These are phyloP conservation scores for Austroboletus rostrupii DNA, from an alignment of 1,284 basidiomycete genomes.

Conservation along the genomic window DNA sequence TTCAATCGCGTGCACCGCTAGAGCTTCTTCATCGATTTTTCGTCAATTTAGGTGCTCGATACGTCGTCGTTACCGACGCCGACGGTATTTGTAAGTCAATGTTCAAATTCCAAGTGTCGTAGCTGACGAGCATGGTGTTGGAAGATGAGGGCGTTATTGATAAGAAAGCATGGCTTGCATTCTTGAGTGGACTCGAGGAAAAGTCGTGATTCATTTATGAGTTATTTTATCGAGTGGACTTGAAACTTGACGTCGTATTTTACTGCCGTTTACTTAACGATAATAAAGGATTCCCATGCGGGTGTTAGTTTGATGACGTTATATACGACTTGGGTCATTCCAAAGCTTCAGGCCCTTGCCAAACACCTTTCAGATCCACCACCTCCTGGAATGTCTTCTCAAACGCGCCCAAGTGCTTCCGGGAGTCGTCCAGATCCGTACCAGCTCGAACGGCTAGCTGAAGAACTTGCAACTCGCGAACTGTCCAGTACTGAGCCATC, in stretches of 20 bases:
- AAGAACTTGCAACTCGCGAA: slow-evolving; percentile 65
- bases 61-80: slow-evolving; percentile 80
- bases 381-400: slow-evolving; percentile 15
- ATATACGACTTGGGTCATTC: neutral
- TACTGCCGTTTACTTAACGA: too few species aligned
- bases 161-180: slow-evolving; percentile 89
- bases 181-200: slow-evolving; percentile 70
- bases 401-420: slow-evolving; percentile 14
- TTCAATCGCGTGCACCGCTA: slow-evolving; percentile 79
- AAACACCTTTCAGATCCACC: slow-evolving; percentile 12
- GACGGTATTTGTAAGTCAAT: slow-evolving; percentile 73
- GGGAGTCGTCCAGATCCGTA: slow-evolving; percentile 45
- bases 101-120: neutral
- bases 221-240: too few species aligned
- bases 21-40: slow-evolving; percentile 91
- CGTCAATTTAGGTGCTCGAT: slow-evolving; percentile 87
- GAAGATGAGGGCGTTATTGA: slow-evolving; percentile 86
- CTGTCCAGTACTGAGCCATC: slow-evolving; percentile 19
- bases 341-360: slow-evolving; percentile 16
- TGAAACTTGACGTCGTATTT: too few species aligned
- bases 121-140: slow-evolving; percentile 4
- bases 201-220: slow-evolving; percentile 28
- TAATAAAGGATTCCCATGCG: too few species aligned
- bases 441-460: slow-evolving; percentile 66
- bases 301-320: slow-evolving; percentile 20